phyloP scores from a whole-genome alignment of 768 basidiomycete species.

The Postia placenta region DNA sequence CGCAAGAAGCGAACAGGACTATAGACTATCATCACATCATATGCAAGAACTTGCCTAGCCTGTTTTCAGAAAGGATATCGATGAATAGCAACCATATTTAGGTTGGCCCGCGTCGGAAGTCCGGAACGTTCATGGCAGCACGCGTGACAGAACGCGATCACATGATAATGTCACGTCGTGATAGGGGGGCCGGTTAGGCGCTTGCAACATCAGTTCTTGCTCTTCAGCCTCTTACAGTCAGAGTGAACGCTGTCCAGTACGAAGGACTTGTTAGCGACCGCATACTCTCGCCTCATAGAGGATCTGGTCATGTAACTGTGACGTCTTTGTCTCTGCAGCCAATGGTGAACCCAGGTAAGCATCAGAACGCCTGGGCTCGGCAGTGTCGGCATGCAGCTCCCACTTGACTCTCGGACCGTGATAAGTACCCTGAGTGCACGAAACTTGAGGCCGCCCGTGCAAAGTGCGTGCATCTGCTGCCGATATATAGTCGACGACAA shows the following conservation, averaged over 20 bases:
- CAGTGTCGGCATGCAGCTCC: background rate
- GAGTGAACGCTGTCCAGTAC: background rate
- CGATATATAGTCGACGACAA: background rate
- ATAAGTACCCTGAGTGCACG: background rate
- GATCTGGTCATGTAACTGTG: background rate
- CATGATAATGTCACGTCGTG: background rate
- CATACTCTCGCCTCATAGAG: background rate
- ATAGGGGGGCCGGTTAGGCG: background rate
- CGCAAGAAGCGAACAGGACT: background rate
- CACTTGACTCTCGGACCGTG: background rate
- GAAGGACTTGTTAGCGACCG: background rate
- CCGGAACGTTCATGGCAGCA: background rate
- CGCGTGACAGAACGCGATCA: background rate
- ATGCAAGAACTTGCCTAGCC: background rate
- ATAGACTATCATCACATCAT: background rate
- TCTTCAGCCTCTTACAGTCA: background rate
- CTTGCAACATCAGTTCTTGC: background rate
- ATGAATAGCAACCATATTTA: background rate
- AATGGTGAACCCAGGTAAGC: too few relatives aligned
- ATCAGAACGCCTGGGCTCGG: slow-evolving; percentile 4
- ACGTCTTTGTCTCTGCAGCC: too few relatives aligned
- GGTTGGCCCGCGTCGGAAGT: background rate
- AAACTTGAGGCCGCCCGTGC: background rate
- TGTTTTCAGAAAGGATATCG: background rate
- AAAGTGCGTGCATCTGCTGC: background rate